These are phyloP conservation scores for Taxawa tesnikishii DNA, from an alignment of 2,329 filamentous ascomycete species.

Conservation along the genomic window DNA sequence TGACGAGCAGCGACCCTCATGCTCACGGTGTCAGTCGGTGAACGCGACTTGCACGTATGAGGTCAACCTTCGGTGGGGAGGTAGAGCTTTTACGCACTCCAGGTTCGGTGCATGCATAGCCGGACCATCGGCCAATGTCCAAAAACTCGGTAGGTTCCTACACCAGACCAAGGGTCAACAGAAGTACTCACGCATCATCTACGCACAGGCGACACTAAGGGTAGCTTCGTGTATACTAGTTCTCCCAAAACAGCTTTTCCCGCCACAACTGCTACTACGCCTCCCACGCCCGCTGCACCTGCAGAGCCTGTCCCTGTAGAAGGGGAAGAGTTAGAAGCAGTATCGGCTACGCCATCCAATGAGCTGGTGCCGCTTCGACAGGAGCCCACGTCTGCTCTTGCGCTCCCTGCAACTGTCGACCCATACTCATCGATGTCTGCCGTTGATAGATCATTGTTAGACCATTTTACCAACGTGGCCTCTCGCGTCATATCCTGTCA, in stretches of 20 bases:
- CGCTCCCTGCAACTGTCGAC: constrained; percentile 1
- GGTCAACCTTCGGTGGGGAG: constrained; percentile 6
- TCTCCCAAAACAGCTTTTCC: no score
- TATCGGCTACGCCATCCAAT: background rate
- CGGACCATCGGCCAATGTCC: constrained; percentile 1
- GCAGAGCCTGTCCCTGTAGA: background rate
- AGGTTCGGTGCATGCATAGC: constrained; percentile 6
- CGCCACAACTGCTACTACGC: no score
- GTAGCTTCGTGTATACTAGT: background rate
- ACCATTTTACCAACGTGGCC: constrained; percentile 5
- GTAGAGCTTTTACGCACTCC: constrained; percentile 6
- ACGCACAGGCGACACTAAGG: background rate
- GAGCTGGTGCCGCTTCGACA: background rate
- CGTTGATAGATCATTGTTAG: constrained; percentile 3
- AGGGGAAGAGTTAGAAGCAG: no score
- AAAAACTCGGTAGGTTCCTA: constrained; percentile 4
- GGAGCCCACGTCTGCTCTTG: constrained; percentile 1
- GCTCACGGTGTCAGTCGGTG: constrained; percentile 2
- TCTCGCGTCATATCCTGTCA: constrained; percentile 8
- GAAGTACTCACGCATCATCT: background rate
- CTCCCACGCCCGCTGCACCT: constrained; percentile 2
- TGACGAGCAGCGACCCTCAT: constrained; percentile 5
- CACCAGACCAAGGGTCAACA: background rate
- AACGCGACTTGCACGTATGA: constrained; percentile 5
- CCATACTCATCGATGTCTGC: constrained; percentile 2